These are phyloP conservation scores for Berberis thunbergii DNA, from an alignment of 164 flowering plant species.

Conservation along the genomic window DNA sequence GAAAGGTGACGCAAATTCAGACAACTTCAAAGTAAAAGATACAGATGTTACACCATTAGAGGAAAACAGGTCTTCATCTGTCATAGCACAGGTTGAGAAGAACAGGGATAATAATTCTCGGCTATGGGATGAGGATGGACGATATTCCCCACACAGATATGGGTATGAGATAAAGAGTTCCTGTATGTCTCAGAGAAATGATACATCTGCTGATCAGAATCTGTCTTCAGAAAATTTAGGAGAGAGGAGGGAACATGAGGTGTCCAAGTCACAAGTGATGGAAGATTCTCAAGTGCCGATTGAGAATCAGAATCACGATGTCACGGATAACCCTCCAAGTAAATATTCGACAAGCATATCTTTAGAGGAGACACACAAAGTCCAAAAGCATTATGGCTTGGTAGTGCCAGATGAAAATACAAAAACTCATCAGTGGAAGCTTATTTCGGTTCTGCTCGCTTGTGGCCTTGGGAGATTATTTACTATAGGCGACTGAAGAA, in stretches of 20 bases:
- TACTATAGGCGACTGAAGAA: constrained; percentile 43
- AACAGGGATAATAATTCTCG: constrained; percentile 4
- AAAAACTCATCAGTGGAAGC: constrained; percentile 18
- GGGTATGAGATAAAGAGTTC: constrained; percentile 8
- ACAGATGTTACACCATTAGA: neutral
- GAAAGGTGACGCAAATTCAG: constrained; percentile 8
- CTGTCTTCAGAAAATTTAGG: constrained; percentile 11
- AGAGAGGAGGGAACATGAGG: constrained; percentile 10
- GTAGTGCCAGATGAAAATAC: constrained; percentile 25
- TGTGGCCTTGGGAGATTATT: constrained; percentile 57
- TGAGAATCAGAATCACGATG: constrained; percentile 6
- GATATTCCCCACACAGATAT: neutral
- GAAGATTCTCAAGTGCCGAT: constrained; percentile 3
- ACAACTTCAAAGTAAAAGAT: constrained; percentile 8
- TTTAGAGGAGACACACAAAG: constrained; percentile 32
- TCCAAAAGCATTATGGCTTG: constrained; percentile 38
- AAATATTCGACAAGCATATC: constrained; percentile 22
- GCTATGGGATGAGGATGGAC: constrained; percentile 3
- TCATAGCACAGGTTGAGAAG: constrained; percentile 10
- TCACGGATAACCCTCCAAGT: constrained; percentile 5
- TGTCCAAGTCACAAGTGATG: constrained; percentile 4
- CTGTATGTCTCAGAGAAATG: constrained; percentile 9
- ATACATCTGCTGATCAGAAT: constrained; percentile 3
- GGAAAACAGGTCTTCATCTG: constrained; percentile 9
- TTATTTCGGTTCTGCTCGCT: constrained; percentile 48